A percentile compares a stretch with the other conserved stretches of the same genome.
phyloP scores from a whole-genome alignment of 23 red algal genomes.

The Gracilariopsis chorda region DNA sequence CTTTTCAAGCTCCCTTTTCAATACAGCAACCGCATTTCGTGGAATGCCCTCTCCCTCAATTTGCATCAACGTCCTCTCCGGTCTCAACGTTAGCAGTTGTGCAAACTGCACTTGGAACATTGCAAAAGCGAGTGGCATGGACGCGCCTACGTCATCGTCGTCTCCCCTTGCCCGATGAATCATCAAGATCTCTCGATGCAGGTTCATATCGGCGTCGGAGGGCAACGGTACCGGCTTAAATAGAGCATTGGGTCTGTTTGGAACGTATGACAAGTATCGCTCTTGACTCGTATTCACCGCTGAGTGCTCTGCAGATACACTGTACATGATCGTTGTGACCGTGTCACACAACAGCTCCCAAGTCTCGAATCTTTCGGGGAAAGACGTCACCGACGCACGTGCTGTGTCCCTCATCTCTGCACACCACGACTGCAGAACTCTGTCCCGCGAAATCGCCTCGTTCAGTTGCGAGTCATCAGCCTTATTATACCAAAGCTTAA shows the following conservation, averaged over 20 bases:
- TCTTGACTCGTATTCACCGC: slow-evolving; percentile 53
- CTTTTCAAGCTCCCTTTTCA: slow-evolving; percentile 42
- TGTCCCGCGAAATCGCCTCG: slow-evolving; percentile 7
- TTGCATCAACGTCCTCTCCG: slow-evolving; percentile 6
- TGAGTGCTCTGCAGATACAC: slow-evolving; percentile 47
- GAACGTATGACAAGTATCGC: slow-evolving; percentile 65
- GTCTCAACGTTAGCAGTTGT: slow-evolving; percentile 39
- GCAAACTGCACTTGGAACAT: slow-evolving; percentile 67
- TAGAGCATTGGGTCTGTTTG: slow-evolving; percentile 54
- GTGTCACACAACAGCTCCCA: slow-evolving; percentile 1
- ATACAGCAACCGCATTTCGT: background rate
- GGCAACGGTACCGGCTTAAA: slow-evolving; percentile 39
- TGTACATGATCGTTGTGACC: slow-evolving; percentile 62
- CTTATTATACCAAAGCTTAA: slow-evolving; percentile 19
- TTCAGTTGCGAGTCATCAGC: slow-evolving; percentile 11
- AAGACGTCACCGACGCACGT: slow-evolving; percentile 35
- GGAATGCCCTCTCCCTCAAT: slow-evolving; percentile 1
- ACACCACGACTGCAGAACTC: slow-evolving; percentile 49
- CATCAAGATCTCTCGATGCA: slow-evolving; percentile 4
- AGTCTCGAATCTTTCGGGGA: slow-evolving; percentile 12
- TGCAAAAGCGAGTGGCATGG: slow-evolving; percentile 50
- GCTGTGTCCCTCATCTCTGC: slow-evolving; percentile 51
- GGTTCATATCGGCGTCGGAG: slow-evolving; percentile 14
- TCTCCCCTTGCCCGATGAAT: slow-evolving; percentile 42
- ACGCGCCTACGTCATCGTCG: slow-evolving; percentile 33